Evolutionary conservation across 2,329 filamentous ascomycete genomes (phyloP).

Genomic region (Paraconiothyrium brasiliense): DNA sequence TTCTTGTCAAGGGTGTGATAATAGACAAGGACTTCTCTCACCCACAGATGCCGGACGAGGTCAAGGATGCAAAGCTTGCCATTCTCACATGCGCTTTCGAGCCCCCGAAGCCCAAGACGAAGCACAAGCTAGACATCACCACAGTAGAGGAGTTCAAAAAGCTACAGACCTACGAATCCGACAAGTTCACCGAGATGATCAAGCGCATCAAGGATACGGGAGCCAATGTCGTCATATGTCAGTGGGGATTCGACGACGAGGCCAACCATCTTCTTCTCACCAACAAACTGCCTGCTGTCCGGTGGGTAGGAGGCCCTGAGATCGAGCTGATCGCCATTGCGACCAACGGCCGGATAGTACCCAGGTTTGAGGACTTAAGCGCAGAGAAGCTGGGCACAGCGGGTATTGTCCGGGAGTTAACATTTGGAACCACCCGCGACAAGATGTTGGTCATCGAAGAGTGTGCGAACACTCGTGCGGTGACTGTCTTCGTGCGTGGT

Average conservation of each 20-base stretch:
- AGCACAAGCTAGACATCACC: conserved; percentile 98
- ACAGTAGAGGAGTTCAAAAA: conserved; percentile 98
- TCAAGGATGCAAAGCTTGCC: conserved; percentile 93
- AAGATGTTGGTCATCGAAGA: conserved; percentile 99
- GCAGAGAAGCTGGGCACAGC: conserved; percentile 90
- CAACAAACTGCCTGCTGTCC: conserved; percentile 92
- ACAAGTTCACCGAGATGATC: conserved; percentile 99
- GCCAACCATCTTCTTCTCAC: conserved; percentile 97
- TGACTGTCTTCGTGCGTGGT: conserved; percentile 94
- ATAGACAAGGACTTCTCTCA: conserved; percentile 99
- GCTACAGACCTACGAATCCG: conserved; percentile 91
- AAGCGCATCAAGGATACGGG: conserved; percentile 97
- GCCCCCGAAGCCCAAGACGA: conserved; percentile 99
- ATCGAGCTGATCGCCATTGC: conserved; percentile 99
- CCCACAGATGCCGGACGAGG: conserved; percentile 97
- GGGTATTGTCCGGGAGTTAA: conserved; percentile 92
- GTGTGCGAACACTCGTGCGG: conserved; percentile 95
- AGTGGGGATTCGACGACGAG: conserved; percentile 99
- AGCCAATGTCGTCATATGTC: conserved; percentile 96
- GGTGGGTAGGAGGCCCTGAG: conserved; percentile 98
- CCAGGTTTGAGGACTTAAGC: conserved; percentile 93
- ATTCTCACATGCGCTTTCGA: conserved; percentile 98
- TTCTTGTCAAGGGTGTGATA: conserved; percentile 97
- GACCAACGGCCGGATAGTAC: conserved; percentile 97
- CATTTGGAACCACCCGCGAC: conserved; percentile 95